Percentiles rank a stretch among this genome's conserved stretches.
phyloP scores from a whole-genome alignment of 805 yeast genomes.

The Yarrowia divulgata region DNA sequence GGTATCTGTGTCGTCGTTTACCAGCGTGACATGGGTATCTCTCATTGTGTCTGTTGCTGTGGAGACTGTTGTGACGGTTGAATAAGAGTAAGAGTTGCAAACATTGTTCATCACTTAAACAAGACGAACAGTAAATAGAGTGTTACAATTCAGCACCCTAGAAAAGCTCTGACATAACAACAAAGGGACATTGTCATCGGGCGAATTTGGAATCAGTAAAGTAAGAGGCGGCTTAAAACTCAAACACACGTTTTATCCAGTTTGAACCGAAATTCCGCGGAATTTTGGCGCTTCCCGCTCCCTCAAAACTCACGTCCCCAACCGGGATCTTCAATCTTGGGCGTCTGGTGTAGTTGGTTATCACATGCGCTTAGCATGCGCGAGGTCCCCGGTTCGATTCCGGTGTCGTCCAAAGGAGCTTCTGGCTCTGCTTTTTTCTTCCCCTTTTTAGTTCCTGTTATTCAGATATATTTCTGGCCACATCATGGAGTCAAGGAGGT shows the following conservation, averaged over 20 bases:
- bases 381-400: constrained; percentile 30
- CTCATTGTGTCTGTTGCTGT: not conserved
- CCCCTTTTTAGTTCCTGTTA: not conserved
- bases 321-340: not conserved
- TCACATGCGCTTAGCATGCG: constrained; percentile 29
- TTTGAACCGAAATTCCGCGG: too few relatives aligned
- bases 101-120: too few relatives aligned
- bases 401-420: constrained; percentile 10
- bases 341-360: constrained; percentile 28
- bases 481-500: not conserved
- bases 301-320: not conserved
- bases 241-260: too few relatives aligned
- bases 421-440: not conserved
- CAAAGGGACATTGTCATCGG: too few relatives aligned
- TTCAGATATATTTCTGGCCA: not conserved
- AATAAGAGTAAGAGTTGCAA: not conserved
- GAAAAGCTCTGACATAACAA: too few relatives aligned
- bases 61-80: not conserved
- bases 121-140: too few relatives aligned
- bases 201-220: too few relatives aligned
- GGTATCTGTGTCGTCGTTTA: not conserved
- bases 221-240: too few relatives aligned
- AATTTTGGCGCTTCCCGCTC: not conserved
- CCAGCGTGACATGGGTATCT: not conserved
- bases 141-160: not conserved